phyloP scores from a whole-genome alignment of 2,329 filamentous ascomycete genomes.

The Alternaria metachromatica region DNA sequence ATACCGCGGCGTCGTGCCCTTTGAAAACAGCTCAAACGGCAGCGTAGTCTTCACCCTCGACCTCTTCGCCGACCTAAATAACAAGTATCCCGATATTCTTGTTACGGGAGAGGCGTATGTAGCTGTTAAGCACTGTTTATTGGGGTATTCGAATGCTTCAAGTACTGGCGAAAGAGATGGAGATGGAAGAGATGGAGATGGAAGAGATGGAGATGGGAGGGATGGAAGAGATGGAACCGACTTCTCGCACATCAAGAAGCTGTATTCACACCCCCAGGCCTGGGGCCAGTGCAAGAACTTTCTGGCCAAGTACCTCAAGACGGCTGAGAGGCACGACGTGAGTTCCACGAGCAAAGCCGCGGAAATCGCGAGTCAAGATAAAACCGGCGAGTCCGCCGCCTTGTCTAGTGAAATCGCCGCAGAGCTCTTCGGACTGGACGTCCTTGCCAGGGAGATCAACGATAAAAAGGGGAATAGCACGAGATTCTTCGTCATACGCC shows the following conservation, averaged over 20 bases:
- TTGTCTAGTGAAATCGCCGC: slow-evolving; percentile 80
- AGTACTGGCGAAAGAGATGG: background rate
- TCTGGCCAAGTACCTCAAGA: slow-evolving; percentile 71
- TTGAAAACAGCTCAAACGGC: slow-evolving; percentile 96
- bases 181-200: background rate
- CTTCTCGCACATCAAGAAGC: slow-evolving; percentile 69
- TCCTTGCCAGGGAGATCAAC: slow-evolving; percentile 74
- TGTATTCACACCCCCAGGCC: slow-evolving; percentile 95
- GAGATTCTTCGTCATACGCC: slow-evolving; percentile 73
- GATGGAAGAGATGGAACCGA: slow-evolving; percentile 21
- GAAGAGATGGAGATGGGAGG: background rate
- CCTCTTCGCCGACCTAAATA: slow-evolving; percentile 77
- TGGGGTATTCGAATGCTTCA: slow-evolving; percentile 59
- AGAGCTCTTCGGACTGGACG: slow-evolving; percentile 68
- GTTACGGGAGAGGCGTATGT: slow-evolving; percentile 88
- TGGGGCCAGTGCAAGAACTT: slow-evolving; percentile 89
- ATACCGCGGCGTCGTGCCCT: slow-evolving; percentile 82
- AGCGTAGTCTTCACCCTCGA: slow-evolving; percentile 90
- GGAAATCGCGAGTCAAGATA: slow-evolving; percentile 70
- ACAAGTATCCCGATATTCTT: slow-evolving; percentile 69
- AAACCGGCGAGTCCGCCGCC: slow-evolving; percentile 71
- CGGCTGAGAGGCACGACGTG: slow-evolving; percentile 80
- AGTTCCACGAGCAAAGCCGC: slow-evolving; percentile 86
- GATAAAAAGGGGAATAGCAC: slow-evolving; percentile 80
- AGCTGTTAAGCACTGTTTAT: slow-evolving; percentile 84